A percentile compares a stretch with the other conserved stretches of the same genome.
phyloP scores from a whole-genome alignment of 768 basidiomycete species.

The Hemileccinum rubropunctum region DNA sequence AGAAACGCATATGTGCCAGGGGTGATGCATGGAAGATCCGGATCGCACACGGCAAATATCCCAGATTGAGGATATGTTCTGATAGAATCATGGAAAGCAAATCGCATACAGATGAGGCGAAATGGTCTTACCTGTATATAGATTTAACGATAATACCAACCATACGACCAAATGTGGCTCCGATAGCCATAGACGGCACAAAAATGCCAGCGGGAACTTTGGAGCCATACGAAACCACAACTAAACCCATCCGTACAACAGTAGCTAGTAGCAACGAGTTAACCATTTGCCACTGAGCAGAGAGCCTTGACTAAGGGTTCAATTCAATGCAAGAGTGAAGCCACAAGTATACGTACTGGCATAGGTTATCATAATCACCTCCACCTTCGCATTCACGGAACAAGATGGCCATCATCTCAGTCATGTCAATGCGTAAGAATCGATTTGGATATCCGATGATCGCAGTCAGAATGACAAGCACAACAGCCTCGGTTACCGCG shows the following conservation, averaged over 20 bases:
- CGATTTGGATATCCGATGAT: slow-evolving; percentile 92
- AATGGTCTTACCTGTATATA: slow-evolving; percentile 66
- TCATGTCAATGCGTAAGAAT: slow-evolving; percentile 97
- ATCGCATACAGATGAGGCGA: neutral
- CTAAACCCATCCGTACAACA: slow-evolving; percentile 79
- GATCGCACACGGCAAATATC: slow-evolving; percentile 86
- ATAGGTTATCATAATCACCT: slow-evolving; percentile 85
- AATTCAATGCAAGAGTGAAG: slow-evolving; percentile 1
- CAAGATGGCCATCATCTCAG: slow-evolving; percentile 89
- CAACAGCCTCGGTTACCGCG: slow-evolving; percentile 86
- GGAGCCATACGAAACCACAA: slow-evolving; percentile 91
- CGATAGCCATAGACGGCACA: slow-evolving; percentile 98
- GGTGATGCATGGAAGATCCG: slow-evolving; percentile 94
- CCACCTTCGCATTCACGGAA: slow-evolving; percentile 97
- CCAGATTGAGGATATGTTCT: slow-evolving; percentile 83
- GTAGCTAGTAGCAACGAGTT: slow-evolving; percentile 92
- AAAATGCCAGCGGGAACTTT: slow-evolving; percentile 99
- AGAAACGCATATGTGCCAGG: slow-evolving; percentile 98
- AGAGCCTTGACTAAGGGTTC: slow-evolving; percentile 50
- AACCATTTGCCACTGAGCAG: slow-evolving; percentile 91
- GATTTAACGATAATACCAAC: slow-evolving; percentile 96
- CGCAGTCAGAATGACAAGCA: slow-evolving; percentile 84
- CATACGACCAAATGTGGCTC: slow-evolving; percentile 96
- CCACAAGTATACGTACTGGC: slow-evolving; percentile 69
- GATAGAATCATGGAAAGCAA: neutral